phyloP scores from a whole-genome alignment of 306 rosid genomes.

The Datisca glomerata region DNA sequence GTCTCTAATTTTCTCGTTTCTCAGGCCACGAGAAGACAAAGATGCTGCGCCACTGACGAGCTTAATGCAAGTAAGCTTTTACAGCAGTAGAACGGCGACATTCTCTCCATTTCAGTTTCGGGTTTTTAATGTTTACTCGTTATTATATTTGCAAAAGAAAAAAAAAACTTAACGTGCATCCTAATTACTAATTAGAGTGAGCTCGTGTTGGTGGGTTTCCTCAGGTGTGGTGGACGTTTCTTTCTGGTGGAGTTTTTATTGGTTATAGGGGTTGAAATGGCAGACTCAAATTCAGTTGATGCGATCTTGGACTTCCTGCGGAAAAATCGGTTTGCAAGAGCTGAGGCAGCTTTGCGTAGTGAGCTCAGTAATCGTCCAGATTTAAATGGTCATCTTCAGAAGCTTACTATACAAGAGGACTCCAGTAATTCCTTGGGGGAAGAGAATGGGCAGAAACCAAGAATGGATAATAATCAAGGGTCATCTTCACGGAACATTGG shows the following conservation, averaged over 20 bases:
- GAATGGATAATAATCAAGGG: conserved; percentile 32
- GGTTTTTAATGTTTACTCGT: no score
- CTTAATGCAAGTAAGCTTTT: no score
- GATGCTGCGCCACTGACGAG: no score
- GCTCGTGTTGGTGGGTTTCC: background rate
- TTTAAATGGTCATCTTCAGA: conserved; percentile 56
- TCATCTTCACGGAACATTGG: conserved; percentile 22
- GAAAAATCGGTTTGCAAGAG: conserved; percentile 63
- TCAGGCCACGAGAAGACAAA: no score
- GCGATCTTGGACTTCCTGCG: conserved; percentile 75
- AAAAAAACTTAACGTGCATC: background rate
- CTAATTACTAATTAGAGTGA: background rate
- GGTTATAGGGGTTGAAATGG: conserved; percentile 57
- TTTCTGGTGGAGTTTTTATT: background rate
- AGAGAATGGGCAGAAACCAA: conserved; percentile 44
- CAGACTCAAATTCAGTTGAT: conserved; percentile 63
- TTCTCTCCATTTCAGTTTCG: no score
- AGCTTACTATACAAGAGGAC: conserved; percentile 58
- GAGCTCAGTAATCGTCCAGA: conserved; percentile 65
- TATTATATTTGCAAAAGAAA: no score
- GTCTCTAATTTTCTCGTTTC: no score
- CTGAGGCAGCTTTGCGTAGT: conserved; percentile 87
- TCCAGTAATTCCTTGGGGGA: conserved; percentile 22
- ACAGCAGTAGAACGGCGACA: no score
- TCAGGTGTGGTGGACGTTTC: background rate